Percentiles rank a stretch among this genome's conserved stretches.
Conservation (phyloP, 2,329 filamentous ascomycete species). For the Phialocephala sp. region DNA sequence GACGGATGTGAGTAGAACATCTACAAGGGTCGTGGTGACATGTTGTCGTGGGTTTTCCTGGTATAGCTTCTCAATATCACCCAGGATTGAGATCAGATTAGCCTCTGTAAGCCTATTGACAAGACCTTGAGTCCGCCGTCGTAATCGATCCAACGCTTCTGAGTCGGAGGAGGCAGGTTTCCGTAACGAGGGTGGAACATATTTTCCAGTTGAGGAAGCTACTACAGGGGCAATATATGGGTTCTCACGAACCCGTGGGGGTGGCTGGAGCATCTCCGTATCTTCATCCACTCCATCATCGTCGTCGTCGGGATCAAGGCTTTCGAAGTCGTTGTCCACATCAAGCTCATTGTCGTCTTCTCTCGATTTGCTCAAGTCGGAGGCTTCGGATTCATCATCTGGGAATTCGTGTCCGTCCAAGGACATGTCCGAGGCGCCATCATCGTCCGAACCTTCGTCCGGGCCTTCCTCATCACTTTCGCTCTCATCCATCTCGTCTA, state of each 20-base stretch:
- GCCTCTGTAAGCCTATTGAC: slow-evolving; percentile 93
- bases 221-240: slow-evolving; percentile 80
- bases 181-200: slow-evolving; percentile 85
- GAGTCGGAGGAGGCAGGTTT: slow-evolving; percentile 65
- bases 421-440: slow-evolving; percentile 40
- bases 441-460: slow-evolving; percentile 35
- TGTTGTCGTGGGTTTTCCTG: slow-evolving; percentile 83
- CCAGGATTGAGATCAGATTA: slow-evolving; percentile 83
- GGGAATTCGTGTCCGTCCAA: slow-evolving; percentile 41
- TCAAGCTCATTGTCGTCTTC: slow-evolving; percentile 47
- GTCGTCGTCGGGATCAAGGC: slow-evolving; percentile 46
- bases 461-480: slow-evolving; percentile 31
- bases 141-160: slow-evolving; percentile 71
- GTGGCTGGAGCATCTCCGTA: slow-evolving; percentile 41
- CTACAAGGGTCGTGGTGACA: slow-evolving; percentile 80
- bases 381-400: slow-evolving; percentile 36
- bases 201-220: slow-evolving; percentile 67
- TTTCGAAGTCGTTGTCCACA: slow-evolving; percentile 48
- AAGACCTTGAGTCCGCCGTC: slow-evolving; percentile 82
- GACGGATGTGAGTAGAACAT: slow-evolving; percentile 79
- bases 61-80: slow-evolving; percentile 84
- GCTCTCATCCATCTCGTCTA: slow-evolving; percentile 24
- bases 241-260: slow-evolving; percentile 71
- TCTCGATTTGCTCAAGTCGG: slow-evolving; percentile 35
- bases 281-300: slow-evolving; percentile 42